These are phyloP conservation scores for Chaetomium olivaceum DNA, from an alignment of 2,329 filamentous ascomycete species.

Conservation along the genomic window DNA sequence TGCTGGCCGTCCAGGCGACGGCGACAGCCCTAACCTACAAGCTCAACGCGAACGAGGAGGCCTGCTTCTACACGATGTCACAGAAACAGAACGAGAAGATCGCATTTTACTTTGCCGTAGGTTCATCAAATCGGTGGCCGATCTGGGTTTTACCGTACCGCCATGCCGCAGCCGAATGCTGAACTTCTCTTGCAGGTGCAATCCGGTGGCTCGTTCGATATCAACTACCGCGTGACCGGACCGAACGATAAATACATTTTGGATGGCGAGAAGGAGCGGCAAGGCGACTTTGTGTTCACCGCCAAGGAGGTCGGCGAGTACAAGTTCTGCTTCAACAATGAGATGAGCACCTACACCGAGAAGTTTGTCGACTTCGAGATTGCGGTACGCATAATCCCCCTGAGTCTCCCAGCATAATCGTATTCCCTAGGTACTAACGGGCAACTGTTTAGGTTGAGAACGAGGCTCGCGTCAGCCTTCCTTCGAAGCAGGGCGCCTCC, in stretches of 20 bases:
- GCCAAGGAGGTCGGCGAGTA: slow-evolving; percentile 87
- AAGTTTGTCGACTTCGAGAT: slow-evolving; percentile 99
- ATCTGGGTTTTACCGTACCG: not conserved
- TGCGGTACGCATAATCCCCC: slow-evolving; percentile 62
- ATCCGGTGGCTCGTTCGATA: slow-evolving; percentile 96
- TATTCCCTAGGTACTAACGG: slow-evolving; percentile 22
- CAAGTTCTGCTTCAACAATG: slow-evolving; percentile 96
- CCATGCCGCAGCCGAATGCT: slow-evolving; percentile 6
- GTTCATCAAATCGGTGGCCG: slow-evolving; percentile 35
- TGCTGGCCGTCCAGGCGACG: slow-evolving; percentile 67
- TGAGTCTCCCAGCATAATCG: not conserved
- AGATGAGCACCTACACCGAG: slow-evolving; percentile 96
- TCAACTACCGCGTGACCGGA: slow-evolving; percentile 86
- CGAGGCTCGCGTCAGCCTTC: slow-evolving; percentile 77
- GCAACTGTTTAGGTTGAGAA: slow-evolving; percentile 74
- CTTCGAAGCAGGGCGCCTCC: slow-evolving; percentile 82
- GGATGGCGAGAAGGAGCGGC: slow-evolving; percentile 84
- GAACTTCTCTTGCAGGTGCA: slow-evolving; percentile 67
- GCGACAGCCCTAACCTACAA: slow-evolving; percentile 95
- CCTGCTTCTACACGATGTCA: slow-evolving; percentile 88
- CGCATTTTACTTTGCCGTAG: slow-evolving; percentile 97
- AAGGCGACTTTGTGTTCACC: slow-evolving; percentile 97
- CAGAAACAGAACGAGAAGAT: slow-evolving; percentile 82
- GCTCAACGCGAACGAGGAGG: slow-evolving; percentile 84
- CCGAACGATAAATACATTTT: slow-evolving; percentile 80